Conservation (phyloP, 2,329 filamentous ascomycete genomes). For the Fusarium xyrophilum region DNA sequence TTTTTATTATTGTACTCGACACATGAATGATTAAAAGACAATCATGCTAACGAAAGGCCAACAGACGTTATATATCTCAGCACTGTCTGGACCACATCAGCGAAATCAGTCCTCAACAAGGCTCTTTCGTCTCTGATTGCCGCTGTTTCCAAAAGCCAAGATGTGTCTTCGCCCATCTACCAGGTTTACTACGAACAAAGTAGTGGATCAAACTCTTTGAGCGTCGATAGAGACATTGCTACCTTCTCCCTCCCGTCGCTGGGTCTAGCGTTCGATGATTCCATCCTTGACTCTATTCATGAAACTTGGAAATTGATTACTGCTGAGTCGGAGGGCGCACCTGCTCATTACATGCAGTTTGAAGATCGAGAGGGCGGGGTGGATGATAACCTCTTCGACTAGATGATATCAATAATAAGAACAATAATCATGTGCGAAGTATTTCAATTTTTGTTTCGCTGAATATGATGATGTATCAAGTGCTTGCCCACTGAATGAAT, state of each 20-base stretch:
- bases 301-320: slow-evolving; percentile 72
- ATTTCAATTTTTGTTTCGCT: not conserved
- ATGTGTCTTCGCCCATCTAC: slow-evolving; percentile 52
- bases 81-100: slow-evolving; percentile 46
- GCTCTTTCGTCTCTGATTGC: slow-evolving; percentile 54
- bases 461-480: not conserved
- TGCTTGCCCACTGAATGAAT: not conserved
- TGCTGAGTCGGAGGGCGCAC: slow-evolving; percentile 55
- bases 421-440: slow-evolving; percentile 1
- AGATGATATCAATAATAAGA: slow-evolving; percentile 9
- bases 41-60: slow-evolving; percentile 44
- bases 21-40: slow-evolving; percentile 4
- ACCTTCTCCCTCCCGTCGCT: slow-evolving; percentile 65
- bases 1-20: slow-evolving; percentile 9
- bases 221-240: slow-evolving; percentile 54
- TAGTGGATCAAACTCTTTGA: slow-evolving; percentile 38
- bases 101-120: slow-evolving; percentile 48
- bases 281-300: slow-evolving; percentile 69
- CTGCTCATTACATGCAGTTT: slow-evolving; percentile 74
- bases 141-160: slow-evolving; percentile 41
- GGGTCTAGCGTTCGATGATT: slow-evolving; percentile 78
- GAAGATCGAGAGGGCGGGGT: slow-evolving; percentile 72
- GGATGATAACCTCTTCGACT: slow-evolving; percentile 63
- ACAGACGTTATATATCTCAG: slow-evolving; percentile 48
- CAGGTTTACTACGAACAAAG: slow-evolving; percentile 64